Evolutionary conservation across 2,329 filamentous ascomycete species (phyloP), one percentile per base, ranked within the genome.

Genomic region (Trichoderma guizhouense): DNA sequence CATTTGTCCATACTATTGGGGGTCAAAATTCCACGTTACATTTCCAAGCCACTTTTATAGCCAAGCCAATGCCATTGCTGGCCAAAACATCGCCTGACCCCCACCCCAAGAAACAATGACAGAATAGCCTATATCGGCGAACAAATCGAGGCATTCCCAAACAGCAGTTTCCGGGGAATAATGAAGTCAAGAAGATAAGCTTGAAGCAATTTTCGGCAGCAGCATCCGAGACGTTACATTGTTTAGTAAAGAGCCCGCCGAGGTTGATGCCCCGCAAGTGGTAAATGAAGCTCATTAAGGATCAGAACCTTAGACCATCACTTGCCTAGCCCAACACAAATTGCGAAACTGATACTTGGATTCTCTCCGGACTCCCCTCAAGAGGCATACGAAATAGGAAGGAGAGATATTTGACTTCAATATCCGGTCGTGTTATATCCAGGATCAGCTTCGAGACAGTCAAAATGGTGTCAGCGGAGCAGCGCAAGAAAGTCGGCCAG

Each of bases 401-500:
- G 30, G 18, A n/a, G 7, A 18, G 7, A 28, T 6, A 5, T 14
- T 26, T 7, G 53, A 3, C 24, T 58, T 32, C 8, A 14, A 14
- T n/a, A 6, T 2, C 5, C n/a, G 5, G 18, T 7, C 34, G 2
- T 61, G 0, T 3, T 21, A 0, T n/a, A 39, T 5, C 21, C 24
- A 39, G 15, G 6, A 21, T 47, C 18, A 21, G 24, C 3, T 21
- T 34, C 18, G 14, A 26, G 1, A 32, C 12, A 60, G 5, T 32
- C 51, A 70, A 9, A n/a, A 75, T 75, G 74, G 43, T 58, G 14
- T 64, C 71, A 11, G 11, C 36, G 5, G 74, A 74, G 30, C 74
- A 74, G 63, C 73, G 74, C 32, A 73, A 72, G 64, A 72, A 64
- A 39, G 58, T 72, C 39, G 72, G 72, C 63, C 72, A 73, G 64